Evolutionary conservation across 306 rosid species (phyloP).

Genomic region (Medicago lupulina): DNA sequence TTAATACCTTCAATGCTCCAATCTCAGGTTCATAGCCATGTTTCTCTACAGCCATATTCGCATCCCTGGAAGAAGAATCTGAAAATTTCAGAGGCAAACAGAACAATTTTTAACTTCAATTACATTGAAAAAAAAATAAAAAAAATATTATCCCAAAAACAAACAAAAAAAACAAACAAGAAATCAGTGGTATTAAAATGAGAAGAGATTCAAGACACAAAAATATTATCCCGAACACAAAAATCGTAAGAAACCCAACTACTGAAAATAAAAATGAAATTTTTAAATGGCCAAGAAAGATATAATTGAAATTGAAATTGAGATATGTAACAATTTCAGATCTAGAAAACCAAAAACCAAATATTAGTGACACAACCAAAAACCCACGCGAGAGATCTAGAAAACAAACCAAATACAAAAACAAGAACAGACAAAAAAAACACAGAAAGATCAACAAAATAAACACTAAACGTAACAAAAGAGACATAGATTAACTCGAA

Average conservation of each 20-base stretch:
- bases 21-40: slow-evolving; percentile 41
- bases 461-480: background rate
- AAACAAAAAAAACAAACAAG: background rate
- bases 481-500: too few relatives aligned
- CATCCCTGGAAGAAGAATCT: slow-evolving; percentile 50
- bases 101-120: background rate
- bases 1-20: slow-evolving; percentile 61
- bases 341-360: too few relatives aligned
- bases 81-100: slow-evolving; percentile 18
- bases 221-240: too few relatives aligned
- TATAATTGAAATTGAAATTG: too few relatives aligned
- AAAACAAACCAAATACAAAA: background rate
- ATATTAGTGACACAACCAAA: too few relatives aligned
- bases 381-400: background rate
- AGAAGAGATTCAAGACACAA: slow-evolving; percentile 18
- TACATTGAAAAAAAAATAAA: background rate
- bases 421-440: background rate
- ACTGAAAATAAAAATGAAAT: background rate
- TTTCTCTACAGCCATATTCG: slow-evolving; percentile 33
- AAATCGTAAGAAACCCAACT: background rate
- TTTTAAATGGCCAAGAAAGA: too few relatives aligned
- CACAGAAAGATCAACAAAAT: background rate
- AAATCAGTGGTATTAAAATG: background rate
- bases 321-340: too few relatives aligned
- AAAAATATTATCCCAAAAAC: background rate